Base-by-base conservation (phyloP, 108 stramenopile genomes). In the Stephanodiscus minutulus region DNA sequence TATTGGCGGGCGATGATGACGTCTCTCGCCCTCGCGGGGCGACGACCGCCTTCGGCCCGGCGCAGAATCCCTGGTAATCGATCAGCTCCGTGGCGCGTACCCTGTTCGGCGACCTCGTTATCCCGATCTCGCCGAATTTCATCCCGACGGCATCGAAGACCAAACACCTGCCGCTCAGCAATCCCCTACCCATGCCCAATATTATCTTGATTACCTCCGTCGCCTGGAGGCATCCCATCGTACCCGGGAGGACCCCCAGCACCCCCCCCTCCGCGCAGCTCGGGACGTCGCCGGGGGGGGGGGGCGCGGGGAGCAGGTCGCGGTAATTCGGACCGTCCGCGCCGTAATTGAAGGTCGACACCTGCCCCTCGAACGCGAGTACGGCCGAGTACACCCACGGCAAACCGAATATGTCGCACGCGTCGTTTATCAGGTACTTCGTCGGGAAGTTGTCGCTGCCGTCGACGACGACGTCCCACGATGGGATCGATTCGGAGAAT, bases 251-350 rank as follows among this genome's bases (percentile, higher is more conserved):
- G 0, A 97, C 94, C 17, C 97, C 98, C 61, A 95, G 61, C 5
- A 99, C 97, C 33, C 98, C 98, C 29, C 95, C 96, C 78, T 98
- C 97, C 3, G 96, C 96, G 79, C 97, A 98, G 50, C 87, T 87
- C 12, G 93, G 96, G 21, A 98, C 96, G 69, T 93, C 88, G 21
- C 91, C 96, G 17, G 91, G 94, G 5, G 95, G 91, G 10, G 98
- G 96, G 13, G 96, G 96, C 6, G 71, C 69, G 27, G 97, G 97
- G 36, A 97, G 74, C 67, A 97, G 70, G 75, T 97, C 97, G 8
- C 94, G 79, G 86, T 96, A 97, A 59, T 74, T 88, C 13, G 97
- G 94, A 11, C 95, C 96, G 25, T 61, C n/a, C n/a, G n/a, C 73
- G 15, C 86, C 67, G 75, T 84, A 85, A 67, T 95, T 87, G 66